These are phyloP conservation scores for Bertia moriformis DNA, from an alignment of 2,329 filamentous ascomycete genomes.

Conservation along the genomic window DNA sequence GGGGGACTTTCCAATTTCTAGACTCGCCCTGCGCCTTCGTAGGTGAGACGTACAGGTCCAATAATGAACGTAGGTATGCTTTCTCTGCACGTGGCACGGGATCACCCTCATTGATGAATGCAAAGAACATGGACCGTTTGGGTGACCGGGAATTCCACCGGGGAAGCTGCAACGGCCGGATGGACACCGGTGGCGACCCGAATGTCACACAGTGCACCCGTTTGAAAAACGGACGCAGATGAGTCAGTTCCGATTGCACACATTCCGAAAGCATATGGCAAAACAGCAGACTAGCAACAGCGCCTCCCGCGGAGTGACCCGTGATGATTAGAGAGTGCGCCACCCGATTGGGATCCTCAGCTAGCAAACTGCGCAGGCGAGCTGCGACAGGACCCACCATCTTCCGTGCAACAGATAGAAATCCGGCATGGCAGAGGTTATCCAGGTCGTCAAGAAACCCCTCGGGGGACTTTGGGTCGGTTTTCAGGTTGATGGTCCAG, in stretches of 20 bases:
- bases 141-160: too few relatives aligned
- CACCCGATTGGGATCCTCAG: slow-evolving; percentile 55
- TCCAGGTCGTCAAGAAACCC: slow-evolving; percentile 65
- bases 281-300: slow-evolving; percentile 67
- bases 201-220: not conserved
- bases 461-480: slow-evolving; percentile 46
- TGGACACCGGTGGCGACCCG: not conserved
- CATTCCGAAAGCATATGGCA: slow-evolving; percentile 62
- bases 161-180: not conserved
- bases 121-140: not conserved
- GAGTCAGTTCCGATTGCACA: slow-evolving; percentile 12
- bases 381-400: slow-evolving; percentile 64
- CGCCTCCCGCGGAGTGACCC: slow-evolving; percentile 74
- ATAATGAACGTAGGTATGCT: not conserved
- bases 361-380: slow-evolving; percentile 52
- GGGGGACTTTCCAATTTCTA: not conserved
- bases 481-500: slow-evolving; percentile 72
- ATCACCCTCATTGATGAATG: not conserved
- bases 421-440: slow-evolving; percentile 71
- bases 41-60: not conserved
- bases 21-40: not conserved
- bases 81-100: not conserved
- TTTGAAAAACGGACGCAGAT: not conserved
- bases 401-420: slow-evolving; percentile 58
- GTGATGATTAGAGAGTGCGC: slow-evolving; percentile 65